phyloP scores from a whole-genome alignment of 352 stramenopile species.

The Globisporangium solare region DNA sequence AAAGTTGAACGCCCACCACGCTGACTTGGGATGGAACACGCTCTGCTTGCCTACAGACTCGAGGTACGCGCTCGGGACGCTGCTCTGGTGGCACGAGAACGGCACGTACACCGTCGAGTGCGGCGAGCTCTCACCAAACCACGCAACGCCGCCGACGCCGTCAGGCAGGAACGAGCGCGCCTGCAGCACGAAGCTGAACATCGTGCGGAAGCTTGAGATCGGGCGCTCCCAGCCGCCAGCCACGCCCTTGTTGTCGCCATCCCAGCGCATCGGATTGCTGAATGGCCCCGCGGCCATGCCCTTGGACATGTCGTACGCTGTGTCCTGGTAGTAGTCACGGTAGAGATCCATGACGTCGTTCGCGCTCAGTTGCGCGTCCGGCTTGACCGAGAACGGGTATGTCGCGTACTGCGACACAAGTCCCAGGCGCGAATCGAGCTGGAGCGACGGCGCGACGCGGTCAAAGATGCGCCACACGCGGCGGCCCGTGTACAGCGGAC shows the following conservation, averaged over 20 bases:
- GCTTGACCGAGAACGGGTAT: conserved; percentile 89
- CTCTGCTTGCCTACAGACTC: conserved; percentile 42
- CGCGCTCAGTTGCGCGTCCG: conserved; percentile 52
- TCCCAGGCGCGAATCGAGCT: conserved; percentile 59
- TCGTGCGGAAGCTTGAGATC: conserved; percentile 87
- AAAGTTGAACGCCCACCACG: conserved; percentile 75
- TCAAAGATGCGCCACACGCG: conserved; percentile 89
- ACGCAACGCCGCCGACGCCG: conserved; percentile 34
- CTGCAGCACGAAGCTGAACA: conserved; percentile 67
- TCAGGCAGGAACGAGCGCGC: conserved; percentile 25
- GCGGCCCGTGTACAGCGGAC: conserved; percentile 67
- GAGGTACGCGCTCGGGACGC: conserved; percentile 40
- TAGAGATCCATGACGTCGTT: conserved; percentile 67
- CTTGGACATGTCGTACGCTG: conserved; percentile 70
- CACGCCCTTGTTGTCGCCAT: conserved; percentile 35
- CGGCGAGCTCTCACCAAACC: conserved; percentile 48
- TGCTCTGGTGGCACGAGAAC: conserved; percentile 36
- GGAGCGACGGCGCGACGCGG: conserved; percentile 68
- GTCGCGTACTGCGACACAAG: conserved; percentile 63
- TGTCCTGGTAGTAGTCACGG: conserved; percentile 86
- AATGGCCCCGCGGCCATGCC: conserved; percentile 81
- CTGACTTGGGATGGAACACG: conserved; percentile 38
- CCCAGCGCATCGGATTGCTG: conserved; percentile 75
- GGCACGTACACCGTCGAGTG: conserved; percentile 54
- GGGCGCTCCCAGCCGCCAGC: conserved; percentile 69